Evolutionary conservation across 2,329 filamentous ascomycete species (phyloP).

Genomic region (Chalaropsis ovoidea): DNA sequence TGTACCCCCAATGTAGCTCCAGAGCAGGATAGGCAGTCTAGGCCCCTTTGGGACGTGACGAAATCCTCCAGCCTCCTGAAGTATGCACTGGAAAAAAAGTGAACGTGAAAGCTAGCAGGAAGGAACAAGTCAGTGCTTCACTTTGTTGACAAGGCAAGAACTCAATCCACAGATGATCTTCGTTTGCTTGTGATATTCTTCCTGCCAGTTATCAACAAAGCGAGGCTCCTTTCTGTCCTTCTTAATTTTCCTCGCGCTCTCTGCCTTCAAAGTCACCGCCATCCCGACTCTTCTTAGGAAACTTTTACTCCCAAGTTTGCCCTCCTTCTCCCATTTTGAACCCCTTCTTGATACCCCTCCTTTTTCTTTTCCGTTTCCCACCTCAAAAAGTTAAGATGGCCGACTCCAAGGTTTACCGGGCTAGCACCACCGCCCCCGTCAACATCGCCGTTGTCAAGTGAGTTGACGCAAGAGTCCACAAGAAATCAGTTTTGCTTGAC

Average conservation of each 20-base stretch:
- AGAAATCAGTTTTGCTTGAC: background rate
- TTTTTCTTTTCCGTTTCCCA: background rate
- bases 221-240: background rate
- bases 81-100: background rate
- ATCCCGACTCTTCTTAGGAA: background rate
- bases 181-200: conserved; percentile 7
- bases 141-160: conserved; percentile 10
- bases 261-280: background rate
- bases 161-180: background rate
- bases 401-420: conserved; percentile 61
- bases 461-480: conserved; percentile 23
- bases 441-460: conserved; percentile 98
- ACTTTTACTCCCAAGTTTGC: background rate
- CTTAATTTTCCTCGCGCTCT: background rate
- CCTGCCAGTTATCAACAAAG: background rate
- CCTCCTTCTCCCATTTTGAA: background rate
- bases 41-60: background rate
- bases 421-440: conserved; percentile 91
- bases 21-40: background rate
- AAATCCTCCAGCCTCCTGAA: background rate
- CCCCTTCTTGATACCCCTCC: conserved; percentile 5
- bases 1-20: background rate
- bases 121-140: conserved; percentile 8
- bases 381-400: conserved; percentile 34
- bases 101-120: background rate